Percentiles rank a stretch among this genome's conserved stretches.
phyloP scores from a whole-genome alignment of 306 rosid species.

The Quercus parvula region DNA sequence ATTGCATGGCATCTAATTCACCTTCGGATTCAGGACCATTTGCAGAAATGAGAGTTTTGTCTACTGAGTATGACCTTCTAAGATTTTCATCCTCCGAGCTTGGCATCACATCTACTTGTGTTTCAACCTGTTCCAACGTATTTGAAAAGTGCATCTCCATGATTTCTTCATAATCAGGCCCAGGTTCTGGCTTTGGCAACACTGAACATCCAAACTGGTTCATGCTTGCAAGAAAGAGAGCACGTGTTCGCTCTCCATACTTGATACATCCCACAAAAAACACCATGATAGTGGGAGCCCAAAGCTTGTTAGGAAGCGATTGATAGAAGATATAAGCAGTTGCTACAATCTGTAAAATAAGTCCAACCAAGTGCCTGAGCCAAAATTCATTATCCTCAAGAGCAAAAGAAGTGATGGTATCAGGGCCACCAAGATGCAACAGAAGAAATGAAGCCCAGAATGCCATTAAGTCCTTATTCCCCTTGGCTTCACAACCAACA shows the following conservation, averaged over 20 bases:
- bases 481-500: not conserved
- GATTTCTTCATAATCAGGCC: constrained; percentile 27
- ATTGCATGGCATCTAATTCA: not conserved
- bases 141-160: not conserved
- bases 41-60: no score
- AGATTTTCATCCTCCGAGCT: not conserved
- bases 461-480: constrained; percentile 1
- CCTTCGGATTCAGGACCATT: not conserved
- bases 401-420: constrained; percentile 32
- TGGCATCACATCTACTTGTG: not conserved
- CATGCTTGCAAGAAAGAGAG: constrained; percentile 29
- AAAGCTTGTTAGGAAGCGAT: not conserved
- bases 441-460: constrained; percentile 34
- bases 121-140: not conserved
- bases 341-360: constrained; percentile 10
- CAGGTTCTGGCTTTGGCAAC: constrained; percentile 13
- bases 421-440: constrained; percentile 38
- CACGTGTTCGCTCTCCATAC: constrained; percentile 22
- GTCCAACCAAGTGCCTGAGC: constrained; percentile 25
- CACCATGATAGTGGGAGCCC: constrained; percentile 1
- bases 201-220: constrained; percentile 18
- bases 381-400: constrained; percentile 35
- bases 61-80: not conserved
- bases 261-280: constrained; percentile 27
- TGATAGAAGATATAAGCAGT: constrained; percentile 11